Conservation (phyloP, 1,284 basidiomycete genomes). For the Ustilago curta region DNA sequence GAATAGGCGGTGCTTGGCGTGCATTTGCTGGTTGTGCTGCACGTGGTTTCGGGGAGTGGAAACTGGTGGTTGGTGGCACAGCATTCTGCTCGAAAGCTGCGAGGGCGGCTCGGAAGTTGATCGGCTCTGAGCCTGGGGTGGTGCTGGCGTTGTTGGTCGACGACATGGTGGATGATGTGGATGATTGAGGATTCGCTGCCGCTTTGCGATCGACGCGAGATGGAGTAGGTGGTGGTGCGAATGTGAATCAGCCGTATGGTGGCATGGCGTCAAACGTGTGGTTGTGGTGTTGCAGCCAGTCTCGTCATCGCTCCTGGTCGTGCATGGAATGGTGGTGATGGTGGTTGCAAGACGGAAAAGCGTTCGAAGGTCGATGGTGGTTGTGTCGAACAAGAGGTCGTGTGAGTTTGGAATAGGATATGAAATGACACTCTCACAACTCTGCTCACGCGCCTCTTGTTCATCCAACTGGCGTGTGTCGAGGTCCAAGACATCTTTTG, state of each 20-base stretch:
- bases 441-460: not conserved
- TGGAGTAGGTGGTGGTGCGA: not conserved
- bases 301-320: not conserved
- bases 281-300: not conserved
- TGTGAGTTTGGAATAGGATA: not conserved
- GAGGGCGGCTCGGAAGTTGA: conserved; percentile 49
- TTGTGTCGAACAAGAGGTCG: conserved; percentile 2
- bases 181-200: not conserved
- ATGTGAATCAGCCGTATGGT: not conserved
- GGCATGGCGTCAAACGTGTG: not conserved
- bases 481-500: not conserved
- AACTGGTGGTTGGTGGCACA: not conserved
- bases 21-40: not conserved
- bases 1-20: conserved; percentile 6
- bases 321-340: not conserved
- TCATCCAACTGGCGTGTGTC: not conserved
- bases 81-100: conserved; percentile 38
- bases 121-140: conserved; percentile 24
- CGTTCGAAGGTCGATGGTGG: not conserved
- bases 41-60: conserved; percentile 22
- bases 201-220: not conserved
- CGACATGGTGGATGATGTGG: conserved; percentile 17
- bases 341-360: not conserved
- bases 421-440: conserved; percentile 1
- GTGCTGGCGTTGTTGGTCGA: not conserved